phyloP scores from a whole-genome alignment of 306 rosid genomes.

The Castanopsis chinensis region DNA sequence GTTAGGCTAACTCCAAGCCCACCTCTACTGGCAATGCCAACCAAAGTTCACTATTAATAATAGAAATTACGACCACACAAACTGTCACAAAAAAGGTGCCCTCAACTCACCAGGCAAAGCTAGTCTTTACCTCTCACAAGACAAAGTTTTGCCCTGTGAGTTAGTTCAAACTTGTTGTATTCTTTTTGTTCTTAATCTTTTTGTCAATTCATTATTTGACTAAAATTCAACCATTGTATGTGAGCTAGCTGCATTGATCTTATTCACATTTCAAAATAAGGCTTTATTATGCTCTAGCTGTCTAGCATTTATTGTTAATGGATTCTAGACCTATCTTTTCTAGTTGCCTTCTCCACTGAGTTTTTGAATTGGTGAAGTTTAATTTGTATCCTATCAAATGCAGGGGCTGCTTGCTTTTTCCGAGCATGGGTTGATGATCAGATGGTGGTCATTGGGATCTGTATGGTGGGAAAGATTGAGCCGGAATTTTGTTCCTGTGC shows the following conservation, averaged over 20 bases:
- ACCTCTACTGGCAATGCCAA: no score
- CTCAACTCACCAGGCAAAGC: no score
- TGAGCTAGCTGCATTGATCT: neutral
- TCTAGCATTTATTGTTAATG: neutral
- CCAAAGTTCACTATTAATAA: no score
- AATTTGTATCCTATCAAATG: conserved; percentile 9
- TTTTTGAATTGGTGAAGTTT: neutral
- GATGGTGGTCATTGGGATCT: conserved; percentile 99
- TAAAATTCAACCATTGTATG: neutral
- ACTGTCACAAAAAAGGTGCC: no score
- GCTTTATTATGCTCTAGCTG: neutral
- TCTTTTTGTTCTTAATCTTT: neutral
- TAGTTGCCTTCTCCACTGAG: neutral
- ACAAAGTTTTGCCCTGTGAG: no score
- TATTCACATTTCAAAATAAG: neutral
- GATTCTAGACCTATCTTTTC: neutral
- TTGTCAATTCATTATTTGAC: neutral
- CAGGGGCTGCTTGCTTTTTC: conserved; percentile 97
- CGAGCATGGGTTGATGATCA: conserved; percentile 87
- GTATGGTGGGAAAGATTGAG: conserved; percentile 97
- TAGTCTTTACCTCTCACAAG: no score
- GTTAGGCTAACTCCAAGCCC: no score
- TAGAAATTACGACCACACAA: no score
- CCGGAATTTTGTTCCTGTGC: conserved; percentile 82
- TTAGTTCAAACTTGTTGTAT: neutral